Conservation (phyloP, 352 stramenopile species). For the Phytopythium delawarense region DNA sequence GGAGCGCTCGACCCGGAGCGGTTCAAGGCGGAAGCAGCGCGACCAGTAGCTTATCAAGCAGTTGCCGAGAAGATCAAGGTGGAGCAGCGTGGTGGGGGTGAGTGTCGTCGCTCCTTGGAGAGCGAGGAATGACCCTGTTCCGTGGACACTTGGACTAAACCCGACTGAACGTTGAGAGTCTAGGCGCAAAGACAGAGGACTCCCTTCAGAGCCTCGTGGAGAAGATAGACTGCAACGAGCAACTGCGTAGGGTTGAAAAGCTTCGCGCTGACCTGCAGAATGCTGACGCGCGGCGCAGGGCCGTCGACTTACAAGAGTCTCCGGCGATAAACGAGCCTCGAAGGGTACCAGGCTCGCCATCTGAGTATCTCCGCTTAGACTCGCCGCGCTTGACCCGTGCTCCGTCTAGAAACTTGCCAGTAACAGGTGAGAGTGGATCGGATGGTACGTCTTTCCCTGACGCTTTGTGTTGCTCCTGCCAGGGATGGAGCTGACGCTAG, state of each 20-base stretch:
- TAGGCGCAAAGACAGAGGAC: slow-evolving; percentile 9
- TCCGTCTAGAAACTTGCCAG: not conserved
- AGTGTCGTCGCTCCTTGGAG: not conserved
- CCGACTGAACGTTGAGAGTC: not conserved
- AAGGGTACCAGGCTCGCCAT: not conserved
- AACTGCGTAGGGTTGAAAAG: slow-evolving; percentile 32
- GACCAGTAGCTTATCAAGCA: not conserved
- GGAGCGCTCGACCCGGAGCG: not conserved
- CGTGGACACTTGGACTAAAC: not conserved
- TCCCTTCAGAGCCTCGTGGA: slow-evolving; percentile 19
- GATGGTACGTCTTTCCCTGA: not conserved
- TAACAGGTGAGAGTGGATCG: not conserved
- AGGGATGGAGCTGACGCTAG: not conserved
- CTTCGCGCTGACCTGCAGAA: slow-evolving; percentile 30
- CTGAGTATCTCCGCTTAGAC: not conserved
- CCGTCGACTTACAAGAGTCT: slow-evolving; percentile 3
- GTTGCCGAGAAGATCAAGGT: not conserved
- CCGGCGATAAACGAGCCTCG: not conserved
- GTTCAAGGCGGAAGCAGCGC: not conserved
- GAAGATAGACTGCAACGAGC: slow-evolving; percentile 24
- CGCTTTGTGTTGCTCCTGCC: not conserved
- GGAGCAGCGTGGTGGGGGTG: not conserved
- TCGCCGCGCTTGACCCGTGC: not conserved
- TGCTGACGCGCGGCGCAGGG: slow-evolving; percentile 16
- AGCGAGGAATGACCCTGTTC: not conserved